Conservation (phyloP, 176 grass and related monocot genomes). For the Oryza nivara region DNA sequence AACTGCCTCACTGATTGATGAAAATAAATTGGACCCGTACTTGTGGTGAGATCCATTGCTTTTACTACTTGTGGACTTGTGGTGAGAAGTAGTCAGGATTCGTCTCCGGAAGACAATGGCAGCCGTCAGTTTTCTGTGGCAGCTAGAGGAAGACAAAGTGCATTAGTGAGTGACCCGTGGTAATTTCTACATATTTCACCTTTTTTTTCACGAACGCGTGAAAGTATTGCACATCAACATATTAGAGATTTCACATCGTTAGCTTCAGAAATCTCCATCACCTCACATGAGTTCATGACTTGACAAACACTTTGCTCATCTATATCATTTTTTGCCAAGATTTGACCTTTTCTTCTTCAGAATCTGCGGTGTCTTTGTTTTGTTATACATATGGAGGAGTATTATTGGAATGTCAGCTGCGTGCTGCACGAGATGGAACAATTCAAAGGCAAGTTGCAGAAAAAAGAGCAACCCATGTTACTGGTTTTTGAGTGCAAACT, state of each 20-base stretch:
- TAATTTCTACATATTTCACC: neutral
- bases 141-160: neutral
- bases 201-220: neutral
- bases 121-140: slow-evolving; percentile 11
- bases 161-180: neutral
- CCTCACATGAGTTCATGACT: no score
- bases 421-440: neutral
- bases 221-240: no score
- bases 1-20: slow-evolving; percentile 5
- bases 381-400: neutral
- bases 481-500: neutral
- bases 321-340: no score
- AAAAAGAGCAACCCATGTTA: neutral
- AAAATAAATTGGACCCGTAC: neutral
- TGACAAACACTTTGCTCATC: no score
- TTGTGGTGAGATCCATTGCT: neutral
- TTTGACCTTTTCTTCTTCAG: no score
- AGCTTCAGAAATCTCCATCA: neutral
- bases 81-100: neutral
- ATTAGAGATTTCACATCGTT: no score
- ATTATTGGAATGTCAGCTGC: neutral
- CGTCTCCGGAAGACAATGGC: neutral
- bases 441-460: neutral
- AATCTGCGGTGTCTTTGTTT: no score
- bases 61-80: no score